Evolutionary conservation across 2,329 filamentous ascomycete species (phyloP).

Genomic region (Ophiostoma perfectum): DNA sequence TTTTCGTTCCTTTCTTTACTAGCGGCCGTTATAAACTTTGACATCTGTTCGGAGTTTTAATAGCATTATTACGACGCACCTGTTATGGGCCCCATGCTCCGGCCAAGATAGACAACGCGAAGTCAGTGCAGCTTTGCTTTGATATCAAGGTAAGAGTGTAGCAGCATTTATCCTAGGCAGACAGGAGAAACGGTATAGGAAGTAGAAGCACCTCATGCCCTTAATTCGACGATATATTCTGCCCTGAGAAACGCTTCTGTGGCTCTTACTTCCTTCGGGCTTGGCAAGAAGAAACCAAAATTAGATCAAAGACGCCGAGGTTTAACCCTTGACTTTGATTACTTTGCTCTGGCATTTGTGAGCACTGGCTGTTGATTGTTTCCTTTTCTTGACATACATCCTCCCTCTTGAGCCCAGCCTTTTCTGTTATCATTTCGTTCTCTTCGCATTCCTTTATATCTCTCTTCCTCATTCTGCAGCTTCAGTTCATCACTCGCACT

Average conservation of each 20-base stretch:
- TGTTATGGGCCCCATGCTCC: neutral
- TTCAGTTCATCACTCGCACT: neutral
- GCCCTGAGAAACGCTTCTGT: neutral
- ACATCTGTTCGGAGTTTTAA: too few relatives aligned
- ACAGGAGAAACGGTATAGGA: neutral
- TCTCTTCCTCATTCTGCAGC: constrained; percentile 6
- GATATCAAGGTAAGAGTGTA: constrained; percentile 3
- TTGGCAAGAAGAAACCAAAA: neutral
- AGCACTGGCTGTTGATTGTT: neutral
- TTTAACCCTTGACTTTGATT: neutral
- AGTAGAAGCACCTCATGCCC: neutral
- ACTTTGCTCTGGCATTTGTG: neutral
- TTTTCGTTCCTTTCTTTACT: neutral
- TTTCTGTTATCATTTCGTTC: constrained; percentile 5
- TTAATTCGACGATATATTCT: neutral
- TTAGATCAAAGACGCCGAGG: neutral
- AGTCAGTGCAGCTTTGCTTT: neutral
- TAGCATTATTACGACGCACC: neutral
- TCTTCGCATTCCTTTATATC: constrained; percentile 12
- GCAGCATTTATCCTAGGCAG: neutral
- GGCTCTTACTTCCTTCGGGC: neutral
- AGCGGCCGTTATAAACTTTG: too few relatives aligned
- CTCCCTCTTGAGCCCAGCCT: neutral
- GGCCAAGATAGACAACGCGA: neutral
- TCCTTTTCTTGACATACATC: neutral